phyloP scores from a whole-genome alignment of 1,139 yeast genomes.

The Suhomyces atakaporum region DNA sequence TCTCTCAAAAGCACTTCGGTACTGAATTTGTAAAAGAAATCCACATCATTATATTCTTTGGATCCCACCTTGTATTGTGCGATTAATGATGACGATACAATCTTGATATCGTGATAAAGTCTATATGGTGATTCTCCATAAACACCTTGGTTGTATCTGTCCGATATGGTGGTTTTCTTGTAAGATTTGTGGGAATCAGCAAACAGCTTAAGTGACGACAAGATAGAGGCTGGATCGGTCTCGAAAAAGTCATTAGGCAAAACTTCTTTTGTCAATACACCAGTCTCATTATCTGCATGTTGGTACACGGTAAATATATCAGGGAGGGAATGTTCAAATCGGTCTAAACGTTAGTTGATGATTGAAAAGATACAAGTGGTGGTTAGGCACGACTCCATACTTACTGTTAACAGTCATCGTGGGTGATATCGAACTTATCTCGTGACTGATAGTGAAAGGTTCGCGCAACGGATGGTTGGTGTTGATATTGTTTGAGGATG shows the following conservation, averaged over 20 bases:
- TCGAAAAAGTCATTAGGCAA: constrained; percentile 54
- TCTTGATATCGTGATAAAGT: constrained; percentile 72
- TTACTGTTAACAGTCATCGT: constrained; percentile 10
- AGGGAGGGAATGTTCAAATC: constrained; percentile 14
- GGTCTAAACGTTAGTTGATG: constrained; percentile 12
- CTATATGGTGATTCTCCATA: constrained; percentile 50
- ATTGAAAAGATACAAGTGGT: neutral
- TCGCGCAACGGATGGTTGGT: constrained; percentile 2
- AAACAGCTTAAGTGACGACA: constrained; percentile 41
- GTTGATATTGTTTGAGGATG: constrained; percentile 4
- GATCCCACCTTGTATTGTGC: constrained; percentile 56
- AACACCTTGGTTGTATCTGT: constrained; percentile 24
- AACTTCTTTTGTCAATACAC: constrained; percentile 35
- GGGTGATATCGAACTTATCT: constrained; percentile 1
- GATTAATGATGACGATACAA: constrained; percentile 57
- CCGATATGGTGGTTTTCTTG: constrained; percentile 23
- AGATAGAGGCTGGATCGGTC: constrained; percentile 41
- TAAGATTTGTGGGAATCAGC: constrained; percentile 27
- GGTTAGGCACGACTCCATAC: too few species aligned
- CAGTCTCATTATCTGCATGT: constrained; percentile 33
- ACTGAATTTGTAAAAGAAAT: constrained; percentile 68
- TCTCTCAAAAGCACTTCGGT: constrained; percentile 76
- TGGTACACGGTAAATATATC: constrained; percentile 29
- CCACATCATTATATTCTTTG: constrained; percentile 57
- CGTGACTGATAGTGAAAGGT: constrained; percentile 4